Evolutionary conservation across 345 rosid genomes (phyloP), one percentile per base, ranked within the genome.

Genomic region (Salix arbutifolia): DNA sequence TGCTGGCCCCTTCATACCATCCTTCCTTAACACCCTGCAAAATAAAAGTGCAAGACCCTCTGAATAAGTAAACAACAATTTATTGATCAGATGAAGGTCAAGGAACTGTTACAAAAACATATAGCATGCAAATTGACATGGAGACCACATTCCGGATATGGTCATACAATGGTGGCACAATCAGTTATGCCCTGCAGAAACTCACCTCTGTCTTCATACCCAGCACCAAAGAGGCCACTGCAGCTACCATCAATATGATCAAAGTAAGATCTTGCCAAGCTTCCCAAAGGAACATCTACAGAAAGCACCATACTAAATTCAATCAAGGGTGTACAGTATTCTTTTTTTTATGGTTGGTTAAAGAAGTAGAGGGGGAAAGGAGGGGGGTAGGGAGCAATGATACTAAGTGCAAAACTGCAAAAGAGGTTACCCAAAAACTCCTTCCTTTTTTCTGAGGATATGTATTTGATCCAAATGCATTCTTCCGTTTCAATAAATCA

Each of bases 1-100:
- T 96, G 91, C 99, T 96, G 67, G 97, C 97, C 50, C 98, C 99
- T 83, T 96, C 99, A 72, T 90, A 93, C 99, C 99, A 96, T 74
- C 99, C 99, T 82, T 91, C 88, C 77, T 90, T 72, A 40, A 92
- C 52, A 79, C 99, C 99, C 99, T 96, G 28, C 1, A 31, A 19
- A 30, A 73, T 6, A 44, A 35, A 48, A 50, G 30, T 19, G 11
- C 18, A 67, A 30, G 42, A 67, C 25, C 33, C 66, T 58, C 3
- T 18, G 26, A 33, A 40, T 28, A 52, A 60, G 61, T 23, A 38
- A 2, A 31, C 28, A 42, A 23, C 17, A 23, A 61, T 35, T 33
- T 31, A 46, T 69, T 5, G 40, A 46, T 50, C 2, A 14, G 33
- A 37, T 10, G 40, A 33, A 52, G 38, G 72, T 4, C 71, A 48